Percentiles rank a stretch among this genome's conserved stretches.
These are phyloP conservation scores for Exsudoporus frostii DNA, from an alignment of 768 basidiomycete genomes.

Conservation along the genomic window DNA sequence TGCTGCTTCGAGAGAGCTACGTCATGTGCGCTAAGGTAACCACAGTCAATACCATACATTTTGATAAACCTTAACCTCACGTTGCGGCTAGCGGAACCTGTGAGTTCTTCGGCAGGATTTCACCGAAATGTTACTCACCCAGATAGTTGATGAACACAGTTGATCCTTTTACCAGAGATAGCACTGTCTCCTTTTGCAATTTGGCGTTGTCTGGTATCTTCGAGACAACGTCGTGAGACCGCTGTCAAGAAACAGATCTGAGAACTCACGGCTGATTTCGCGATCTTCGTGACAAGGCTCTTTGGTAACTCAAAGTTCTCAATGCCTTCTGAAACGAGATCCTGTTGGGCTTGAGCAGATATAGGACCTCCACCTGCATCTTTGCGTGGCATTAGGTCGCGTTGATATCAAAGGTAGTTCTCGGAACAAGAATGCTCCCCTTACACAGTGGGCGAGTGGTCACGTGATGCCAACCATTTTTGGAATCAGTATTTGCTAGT, in stretches of 20 bases:
- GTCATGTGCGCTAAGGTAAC: conserved; percentile 69
- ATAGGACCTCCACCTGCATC: conserved; percentile 52
- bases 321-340: conserved; percentile 78
- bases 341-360: conserved; percentile 76
- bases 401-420: neutral
- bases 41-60: conserved; percentile 4
- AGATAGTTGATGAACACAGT: conserved; percentile 96
- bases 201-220: conserved; percentile 85
- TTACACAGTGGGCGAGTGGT: neutral
- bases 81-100: conserved; percentile 37
- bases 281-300: conserved; percentile 77
- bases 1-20: conserved; percentile 81
- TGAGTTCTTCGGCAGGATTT: neutral
- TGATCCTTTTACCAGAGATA: conserved; percentile 82
- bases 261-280: conserved; percentile 73
- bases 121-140: conserved; percentile 43
- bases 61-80: conserved; percentile 29
- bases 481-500: too few relatives aligned
- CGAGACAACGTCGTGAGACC: neutral
- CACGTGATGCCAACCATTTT: conserved; percentile 4
- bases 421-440: too few relatives aligned
- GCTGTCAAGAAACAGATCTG: neutral
- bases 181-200: conserved; percentile 84
- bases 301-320: conserved; percentile 89
- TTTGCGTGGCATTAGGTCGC: conserved; percentile 63